Evolutionary conservation across 2,329 filamentous ascomycete species (phyloP).

Genomic region (Tolypocladium inflatum): DNA sequence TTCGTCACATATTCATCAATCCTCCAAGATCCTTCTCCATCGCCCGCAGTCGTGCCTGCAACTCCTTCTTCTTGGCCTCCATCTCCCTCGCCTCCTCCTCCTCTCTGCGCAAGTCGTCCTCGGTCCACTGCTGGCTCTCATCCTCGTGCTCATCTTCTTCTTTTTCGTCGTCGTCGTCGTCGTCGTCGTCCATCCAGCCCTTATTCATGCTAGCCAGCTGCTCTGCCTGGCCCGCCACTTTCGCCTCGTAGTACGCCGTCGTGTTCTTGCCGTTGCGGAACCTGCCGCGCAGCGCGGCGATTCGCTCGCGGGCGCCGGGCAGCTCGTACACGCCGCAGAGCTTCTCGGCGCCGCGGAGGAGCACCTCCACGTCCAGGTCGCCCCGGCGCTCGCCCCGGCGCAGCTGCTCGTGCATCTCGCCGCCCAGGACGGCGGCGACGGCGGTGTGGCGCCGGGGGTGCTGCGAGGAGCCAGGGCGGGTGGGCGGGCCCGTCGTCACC

Average conservation of each 20-base stretch:
- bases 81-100: constrained; percentile 55
- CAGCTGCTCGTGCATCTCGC: constrained; percentile 78
- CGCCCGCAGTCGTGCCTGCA: constrained; percentile 40
- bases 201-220: constrained; percentile 67
- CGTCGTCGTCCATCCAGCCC: constrained; percentile 45
- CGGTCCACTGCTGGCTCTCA: constrained; percentile 43
- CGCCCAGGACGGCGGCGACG: constrained; percentile 81
- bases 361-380: constrained; percentile 77
- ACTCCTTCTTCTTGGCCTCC: constrained; percentile 45
- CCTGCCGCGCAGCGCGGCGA: constrained; percentile 60
- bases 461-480: constrained; percentile 26
- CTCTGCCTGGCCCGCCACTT: constrained; percentile 66
- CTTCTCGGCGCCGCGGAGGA: constrained; percentile 82
- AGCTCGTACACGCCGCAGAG: constrained; percentile 81
- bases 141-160: constrained; percentile 40
- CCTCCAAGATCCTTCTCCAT: constrained; percentile 49
- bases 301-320: constrained; percentile 67
- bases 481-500: constrained; percentile 45
- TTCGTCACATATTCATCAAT: constrained; percentile 39
- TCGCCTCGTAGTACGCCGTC: constrained; percentile 69
- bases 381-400: constrained; percentile 42
- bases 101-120: constrained; percentile 59
- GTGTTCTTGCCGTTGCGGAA: constrained; percentile 65
- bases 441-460: constrained; percentile 66
- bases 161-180: constrained; percentile 46